These are phyloP conservation scores for Trichoderma sp. DNA, from an alignment of 2,329 filamentous ascomycete genomes.

Conservation along the genomic window DNA sequence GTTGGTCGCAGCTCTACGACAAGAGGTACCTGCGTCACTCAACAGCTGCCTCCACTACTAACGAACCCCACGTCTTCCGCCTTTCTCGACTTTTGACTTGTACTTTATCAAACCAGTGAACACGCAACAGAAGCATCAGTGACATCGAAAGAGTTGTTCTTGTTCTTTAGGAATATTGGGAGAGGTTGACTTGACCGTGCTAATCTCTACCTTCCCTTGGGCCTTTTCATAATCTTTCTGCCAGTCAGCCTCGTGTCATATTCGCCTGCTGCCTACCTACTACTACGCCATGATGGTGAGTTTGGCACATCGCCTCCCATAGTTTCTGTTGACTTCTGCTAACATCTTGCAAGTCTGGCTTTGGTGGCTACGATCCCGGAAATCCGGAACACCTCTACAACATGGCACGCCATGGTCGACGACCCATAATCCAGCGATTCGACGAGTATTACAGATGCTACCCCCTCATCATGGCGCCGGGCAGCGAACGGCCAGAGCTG, in stretches of 20 bases:
- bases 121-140: neutral
- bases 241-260: neutral
- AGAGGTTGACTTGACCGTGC: neutral
- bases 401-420: conserved; percentile 49
- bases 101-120: neutral
- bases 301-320: neutral
- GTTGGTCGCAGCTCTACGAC: conserved; percentile 16
- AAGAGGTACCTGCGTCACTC: conserved; percentile 36
- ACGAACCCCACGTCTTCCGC: conserved; percentile 26
- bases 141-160: neutral
- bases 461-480: conserved; percentile 90
- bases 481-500: conserved; percentile 81
- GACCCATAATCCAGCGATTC: conserved; percentile 70
- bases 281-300: conserved; percentile 5
- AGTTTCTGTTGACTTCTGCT: neutral
- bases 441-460: conserved; percentile 99
- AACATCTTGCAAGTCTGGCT: conserved; percentile 37
- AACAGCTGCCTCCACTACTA: conserved; percentile 34
- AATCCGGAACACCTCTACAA: conserved; percentile 53
- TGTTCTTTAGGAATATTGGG: neutral
- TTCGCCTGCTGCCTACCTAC: neutral
- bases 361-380: conserved; percentile 47
- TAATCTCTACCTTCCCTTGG: neutral
- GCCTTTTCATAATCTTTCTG: neutral
- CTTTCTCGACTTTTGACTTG: conserved; percentile 22